phyloP scores from a whole-genome alignment of 2,329 filamentous ascomycete species.

The Colletotrichum sp. region DNA sequence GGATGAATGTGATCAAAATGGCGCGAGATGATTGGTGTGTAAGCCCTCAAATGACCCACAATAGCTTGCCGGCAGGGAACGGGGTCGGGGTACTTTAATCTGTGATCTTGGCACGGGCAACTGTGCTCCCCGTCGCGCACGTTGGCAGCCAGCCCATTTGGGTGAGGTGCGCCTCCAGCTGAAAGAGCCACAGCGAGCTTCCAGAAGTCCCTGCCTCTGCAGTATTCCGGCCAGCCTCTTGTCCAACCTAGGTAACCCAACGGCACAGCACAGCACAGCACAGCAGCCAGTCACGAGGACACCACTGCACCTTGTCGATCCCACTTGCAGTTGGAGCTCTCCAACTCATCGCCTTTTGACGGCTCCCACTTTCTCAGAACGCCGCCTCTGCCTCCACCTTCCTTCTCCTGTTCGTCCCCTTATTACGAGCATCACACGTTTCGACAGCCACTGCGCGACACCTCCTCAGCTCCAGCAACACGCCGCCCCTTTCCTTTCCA shows the following conservation, averaged over 20 bases:
- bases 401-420: conserved; percentile 1
- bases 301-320: conserved; percentile 3
- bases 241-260: neutral
- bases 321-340: neutral
- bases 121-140: neutral
- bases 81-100: conserved; percentile 3
- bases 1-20: neutral
- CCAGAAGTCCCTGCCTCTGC: neutral
- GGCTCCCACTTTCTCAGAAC: neutral
- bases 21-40: neutral
- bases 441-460: neutral
- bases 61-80: neutral
- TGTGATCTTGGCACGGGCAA: neutral
- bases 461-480: neutral
- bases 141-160: neutral
- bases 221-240: neutral
- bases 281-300: conserved; percentile 4
- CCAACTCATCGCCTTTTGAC: neutral
- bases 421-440: neutral
- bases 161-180: neutral
- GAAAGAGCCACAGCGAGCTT: neutral
- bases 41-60: neutral
- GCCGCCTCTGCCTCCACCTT: neutral
- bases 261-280: neutral
- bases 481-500: neutral